Percentiles rank a stretch among this genome's conserved stretches.
phyloP scores from a whole-genome alignment of 2,329 filamentous ascomycete species.

The Fusarium pseudograminearum region DNA sequence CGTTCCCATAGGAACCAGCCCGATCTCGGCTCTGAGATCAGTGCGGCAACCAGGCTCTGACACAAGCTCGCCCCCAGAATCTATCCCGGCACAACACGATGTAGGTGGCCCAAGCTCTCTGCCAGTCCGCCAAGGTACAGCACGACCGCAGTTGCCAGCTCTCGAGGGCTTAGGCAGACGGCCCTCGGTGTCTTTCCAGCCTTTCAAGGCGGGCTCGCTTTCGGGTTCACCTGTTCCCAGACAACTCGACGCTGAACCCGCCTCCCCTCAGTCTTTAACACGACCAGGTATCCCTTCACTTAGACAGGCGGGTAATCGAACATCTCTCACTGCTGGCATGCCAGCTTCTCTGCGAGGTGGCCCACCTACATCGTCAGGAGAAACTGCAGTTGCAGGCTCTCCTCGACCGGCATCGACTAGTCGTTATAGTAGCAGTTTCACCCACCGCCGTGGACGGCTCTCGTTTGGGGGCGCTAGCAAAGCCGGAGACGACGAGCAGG shows the following conservation, averaged over 20 bases:
- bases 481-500: constrained; percentile 76
- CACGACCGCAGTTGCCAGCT: constrained; percentile 56
- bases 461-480: constrained; percentile 81
- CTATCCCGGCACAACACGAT: constrained; percentile 61
- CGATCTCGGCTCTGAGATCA: constrained; percentile 83
- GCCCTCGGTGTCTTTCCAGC: constrained; percentile 89
- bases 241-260: constrained; percentile 63
- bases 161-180: constrained; percentile 72
- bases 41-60: constrained; percentile 72
- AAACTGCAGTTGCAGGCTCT: constrained; percentile 78
- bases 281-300: constrained; percentile 62
- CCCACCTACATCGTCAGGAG: constrained; percentile 65
- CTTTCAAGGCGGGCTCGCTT: constrained; percentile 96
- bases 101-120: constrained; percentile 64
- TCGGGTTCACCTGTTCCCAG: constrained; percentile 82
- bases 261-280: constrained; percentile 66
- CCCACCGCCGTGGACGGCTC: constrained; percentile 81
- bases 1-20: constrained; percentile 81
- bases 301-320: constrained; percentile 72
- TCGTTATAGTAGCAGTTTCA: constrained; percentile 94
- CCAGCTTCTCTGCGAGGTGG: constrained; percentile 77
- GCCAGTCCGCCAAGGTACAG: constrained; percentile 58
- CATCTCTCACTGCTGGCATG: constrained; percentile 80
- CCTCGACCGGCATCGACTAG: constrained; percentile 83
- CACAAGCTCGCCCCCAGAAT: constrained; percentile 69